These are phyloP conservation scores for Cryptococcus depauperatus DNA, from an alignment of 1,284 basidiomycete species.

Conservation along the genomic window DNA sequence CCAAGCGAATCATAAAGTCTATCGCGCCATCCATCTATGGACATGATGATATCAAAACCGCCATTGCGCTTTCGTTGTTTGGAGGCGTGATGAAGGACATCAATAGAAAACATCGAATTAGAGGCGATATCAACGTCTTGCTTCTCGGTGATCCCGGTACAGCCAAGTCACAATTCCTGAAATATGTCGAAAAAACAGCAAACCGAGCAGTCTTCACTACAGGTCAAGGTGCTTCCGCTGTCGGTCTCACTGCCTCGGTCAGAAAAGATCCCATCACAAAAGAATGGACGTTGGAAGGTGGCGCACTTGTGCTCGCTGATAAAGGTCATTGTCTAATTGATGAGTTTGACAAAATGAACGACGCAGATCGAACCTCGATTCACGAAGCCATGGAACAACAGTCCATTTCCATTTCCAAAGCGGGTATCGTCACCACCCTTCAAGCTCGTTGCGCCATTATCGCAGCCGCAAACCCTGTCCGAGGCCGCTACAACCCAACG, in stretches of 20 bases:
- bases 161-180: conserved; percentile 97
- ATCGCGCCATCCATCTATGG: conserved; percentile 98
- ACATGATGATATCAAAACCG: conserved; percentile 98
- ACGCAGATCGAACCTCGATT: conserved; percentile 91
- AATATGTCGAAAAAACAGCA: conserved; percentile 98
- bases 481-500: conserved; percentile 93
- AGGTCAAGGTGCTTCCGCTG: conserved; percentile 93
- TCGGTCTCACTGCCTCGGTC: conserved; percentile 96
- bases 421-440: conserved; percentile 92
- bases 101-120: conserved; percentile 89
- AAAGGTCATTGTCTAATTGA: conserved; percentile 99
- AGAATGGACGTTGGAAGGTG: conserved; percentile 98
- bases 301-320: conserved; percentile 92
- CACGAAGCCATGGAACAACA: conserved; percentile 99
- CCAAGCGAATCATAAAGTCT: conserved; percentile 94
- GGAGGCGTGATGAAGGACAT: conserved; percentile 92
- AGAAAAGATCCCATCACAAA: conserved; percentile 93
- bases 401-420: conserved; percentile 98
- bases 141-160: conserved; percentile 96
- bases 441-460: conserved; percentile 96
- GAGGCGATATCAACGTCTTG: conserved; percentile 95
- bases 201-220: conserved; percentile 97
- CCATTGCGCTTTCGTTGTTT: conserved; percentile 88
- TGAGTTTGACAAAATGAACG: conserved; percentile 99
- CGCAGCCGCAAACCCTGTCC: conserved; percentile 94